Conservation (phyloP, 352 stramenopile genomes). For the Phytophthora hibernalis region DNA sequence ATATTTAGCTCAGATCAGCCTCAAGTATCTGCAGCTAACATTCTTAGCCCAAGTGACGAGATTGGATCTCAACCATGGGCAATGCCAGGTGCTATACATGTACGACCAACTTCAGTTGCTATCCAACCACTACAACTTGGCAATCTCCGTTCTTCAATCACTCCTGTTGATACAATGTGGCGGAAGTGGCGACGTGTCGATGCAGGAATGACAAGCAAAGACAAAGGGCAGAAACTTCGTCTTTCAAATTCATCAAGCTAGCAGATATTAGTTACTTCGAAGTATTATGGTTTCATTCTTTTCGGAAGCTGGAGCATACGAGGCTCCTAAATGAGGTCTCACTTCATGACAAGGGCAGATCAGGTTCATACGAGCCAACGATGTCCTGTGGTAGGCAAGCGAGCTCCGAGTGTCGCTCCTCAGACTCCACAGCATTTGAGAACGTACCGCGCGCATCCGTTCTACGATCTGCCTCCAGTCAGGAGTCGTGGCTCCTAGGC, state of each 20-base stretch:
- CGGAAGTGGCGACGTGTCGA: constrained; percentile 33
- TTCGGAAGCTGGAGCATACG: no score
- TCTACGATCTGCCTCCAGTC: constrained; percentile 65
- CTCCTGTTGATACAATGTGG: constrained; percentile 35
- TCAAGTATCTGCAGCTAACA: background rate
- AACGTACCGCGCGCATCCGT: constrained; percentile 60
- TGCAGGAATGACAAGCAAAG: constrained; percentile 12
- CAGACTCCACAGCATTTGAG: constrained; percentile 64
- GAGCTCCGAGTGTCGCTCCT: constrained; percentile 58
- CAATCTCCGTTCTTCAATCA: background rate
- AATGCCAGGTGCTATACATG: constrained; percentile 11
- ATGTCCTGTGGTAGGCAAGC: constrained; percentile 68
- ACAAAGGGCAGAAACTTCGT: constrained; percentile 10
- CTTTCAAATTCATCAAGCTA: background rate
- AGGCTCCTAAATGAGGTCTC: constrained; percentile 5
- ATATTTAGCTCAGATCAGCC: constrained; percentile 37
- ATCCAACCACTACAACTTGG: constrained; percentile 7
- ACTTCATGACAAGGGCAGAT: constrained; percentile 5
- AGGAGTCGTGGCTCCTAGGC: constrained; percentile 49
- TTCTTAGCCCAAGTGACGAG: background rate
- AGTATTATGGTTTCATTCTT: no score
- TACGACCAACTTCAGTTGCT: constrained; percentile 2
- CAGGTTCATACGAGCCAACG: constrained; percentile 70
- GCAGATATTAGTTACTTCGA: background rate
- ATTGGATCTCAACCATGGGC: background rate